These are phyloP conservation scores for Saxophila tyrrhenica DNA, from an alignment of 495 filamentous ascomycete species.

Conservation along the genomic window DNA sequence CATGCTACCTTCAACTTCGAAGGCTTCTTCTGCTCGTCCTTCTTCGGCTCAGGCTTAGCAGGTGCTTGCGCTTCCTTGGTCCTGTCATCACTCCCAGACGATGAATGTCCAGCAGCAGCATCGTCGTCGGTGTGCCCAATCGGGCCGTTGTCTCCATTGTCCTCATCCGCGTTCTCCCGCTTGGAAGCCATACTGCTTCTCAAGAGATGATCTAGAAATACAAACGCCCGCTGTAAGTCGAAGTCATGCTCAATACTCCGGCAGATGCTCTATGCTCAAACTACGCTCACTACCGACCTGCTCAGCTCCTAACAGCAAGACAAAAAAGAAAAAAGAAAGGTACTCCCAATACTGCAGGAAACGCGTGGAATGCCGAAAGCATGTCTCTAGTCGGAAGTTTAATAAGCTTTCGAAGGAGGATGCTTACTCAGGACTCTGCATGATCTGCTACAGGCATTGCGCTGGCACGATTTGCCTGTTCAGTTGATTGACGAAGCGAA, in stretches of 20 bases:
- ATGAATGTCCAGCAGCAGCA: not conserved
- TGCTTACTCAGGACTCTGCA: not conserved
- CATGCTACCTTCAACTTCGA: conserved; percentile 13
- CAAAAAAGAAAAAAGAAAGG: too few species aligned
- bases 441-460: not conserved
- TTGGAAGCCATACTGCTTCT: not conserved
- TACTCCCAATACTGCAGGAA: too few species aligned
- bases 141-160: not conserved
- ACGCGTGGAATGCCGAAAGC: not conserved
- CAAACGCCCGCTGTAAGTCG: too few species aligned
- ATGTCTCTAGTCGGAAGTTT: not conserved
- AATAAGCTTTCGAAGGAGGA: not conserved
- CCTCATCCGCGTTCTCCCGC: not conserved
- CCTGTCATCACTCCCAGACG: not conserved
- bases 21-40: conserved; percentile 1
- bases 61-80: not conserved
- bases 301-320: too few species aligned
- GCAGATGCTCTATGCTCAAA: too few species aligned
- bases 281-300: too few species aligned
- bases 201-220: too few species aligned
- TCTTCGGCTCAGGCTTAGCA: not conserved
- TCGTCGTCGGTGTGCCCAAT: not conserved
- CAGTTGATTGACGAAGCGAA: too few species aligned
- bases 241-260: too few species aligned
- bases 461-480: too few species aligned